phyloP scores from a whole-genome alignment of 768 basidiomycete species.

The Boletus subcaerulescens region DNA sequence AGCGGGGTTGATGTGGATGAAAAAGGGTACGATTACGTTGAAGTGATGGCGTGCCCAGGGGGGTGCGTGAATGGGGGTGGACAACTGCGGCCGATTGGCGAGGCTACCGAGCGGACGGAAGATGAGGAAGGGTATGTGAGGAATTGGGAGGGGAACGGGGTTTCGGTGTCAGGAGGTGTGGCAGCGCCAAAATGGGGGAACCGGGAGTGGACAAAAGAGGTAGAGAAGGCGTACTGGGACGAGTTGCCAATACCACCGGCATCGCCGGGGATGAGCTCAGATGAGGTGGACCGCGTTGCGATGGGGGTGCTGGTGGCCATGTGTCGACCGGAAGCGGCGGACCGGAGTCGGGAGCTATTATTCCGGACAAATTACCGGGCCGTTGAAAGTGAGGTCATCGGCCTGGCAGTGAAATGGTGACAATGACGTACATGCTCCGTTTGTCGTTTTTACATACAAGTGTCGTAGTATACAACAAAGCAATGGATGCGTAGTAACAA shows the following conservation, averaged over 20 bases:
- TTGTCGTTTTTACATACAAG: constrained; percentile 15
- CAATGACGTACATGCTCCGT: constrained; percentile 10
- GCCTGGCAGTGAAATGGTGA: constrained; percentile 74
- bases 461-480: constrained; percentile 21
- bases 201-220: constrained; percentile 75
- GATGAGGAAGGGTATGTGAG: constrained; percentile 69
- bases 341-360: constrained; percentile 37
- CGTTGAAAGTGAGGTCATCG: constrained; percentile 82
- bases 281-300: constrained; percentile 33
- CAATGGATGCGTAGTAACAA: constrained; percentile 11
- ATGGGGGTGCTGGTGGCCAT: constrained; percentile 40
- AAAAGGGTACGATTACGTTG: constrained; percentile 80
- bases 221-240: constrained; percentile 84
- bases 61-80: constrained; percentile 99
- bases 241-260: constrained; percentile 45
- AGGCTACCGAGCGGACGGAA: constrained; percentile 20
- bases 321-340: constrained; percentile 33
- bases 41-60: constrained; percentile 98
- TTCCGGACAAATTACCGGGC: constrained; percentile 82
- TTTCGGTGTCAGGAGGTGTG: constrained; percentile 19
- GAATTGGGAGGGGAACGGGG: constrained; percentile 59
- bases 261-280: constrained; percentile 30
- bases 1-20: constrained; percentile 36
- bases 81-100: constrained; percentile 43
- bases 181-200: constrained; percentile 71